Conservation (phyloP, 2,329 filamentous ascomycete species). For the Rhynchosporium agropyri region DNA sequence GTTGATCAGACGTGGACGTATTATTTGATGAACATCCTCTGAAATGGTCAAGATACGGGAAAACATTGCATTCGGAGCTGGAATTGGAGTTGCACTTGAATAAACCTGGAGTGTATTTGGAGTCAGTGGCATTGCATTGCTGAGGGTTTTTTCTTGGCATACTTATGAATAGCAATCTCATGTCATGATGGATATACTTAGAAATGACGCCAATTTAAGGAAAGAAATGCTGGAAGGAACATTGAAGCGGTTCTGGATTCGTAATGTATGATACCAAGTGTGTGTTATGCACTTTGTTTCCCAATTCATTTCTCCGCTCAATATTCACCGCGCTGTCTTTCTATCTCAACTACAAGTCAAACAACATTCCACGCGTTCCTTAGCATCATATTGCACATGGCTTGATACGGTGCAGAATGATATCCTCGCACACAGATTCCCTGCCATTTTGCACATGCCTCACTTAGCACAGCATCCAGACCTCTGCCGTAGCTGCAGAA, state of each 20-base stretch:
- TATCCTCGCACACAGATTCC: too few relatives aligned
- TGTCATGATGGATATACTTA: neutral
- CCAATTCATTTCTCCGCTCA: neutral
- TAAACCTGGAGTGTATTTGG: neutral
- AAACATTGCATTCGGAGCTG: too few relatives aligned
- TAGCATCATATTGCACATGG: too few relatives aligned
- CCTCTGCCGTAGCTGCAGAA: too few relatives aligned
- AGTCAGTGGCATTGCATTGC: too few relatives aligned
- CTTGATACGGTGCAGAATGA: too few relatives aligned
- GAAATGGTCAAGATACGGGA: neutral
- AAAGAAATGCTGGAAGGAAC: neutral
- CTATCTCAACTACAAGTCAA: neutral
- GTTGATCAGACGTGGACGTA: conserved; percentile 27
- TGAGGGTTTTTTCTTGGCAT: too few relatives aligned
- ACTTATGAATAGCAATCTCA: neutral
- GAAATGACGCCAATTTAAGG: neutral
- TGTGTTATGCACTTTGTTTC: neutral
- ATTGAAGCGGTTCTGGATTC: neutral
- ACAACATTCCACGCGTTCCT: too few relatives aligned
- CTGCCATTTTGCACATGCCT: too few relatives aligned
- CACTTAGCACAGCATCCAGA: too few relatives aligned
- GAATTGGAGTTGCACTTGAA: neutral
- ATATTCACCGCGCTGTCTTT: neutral
- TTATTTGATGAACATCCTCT: conserved; percentile 17
- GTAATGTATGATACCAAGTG: conserved; percentile 11